phyloP scores from a whole-genome alignment of 192 early-diverging fungal genomes.

The Backusella tuberculispora region DNA sequence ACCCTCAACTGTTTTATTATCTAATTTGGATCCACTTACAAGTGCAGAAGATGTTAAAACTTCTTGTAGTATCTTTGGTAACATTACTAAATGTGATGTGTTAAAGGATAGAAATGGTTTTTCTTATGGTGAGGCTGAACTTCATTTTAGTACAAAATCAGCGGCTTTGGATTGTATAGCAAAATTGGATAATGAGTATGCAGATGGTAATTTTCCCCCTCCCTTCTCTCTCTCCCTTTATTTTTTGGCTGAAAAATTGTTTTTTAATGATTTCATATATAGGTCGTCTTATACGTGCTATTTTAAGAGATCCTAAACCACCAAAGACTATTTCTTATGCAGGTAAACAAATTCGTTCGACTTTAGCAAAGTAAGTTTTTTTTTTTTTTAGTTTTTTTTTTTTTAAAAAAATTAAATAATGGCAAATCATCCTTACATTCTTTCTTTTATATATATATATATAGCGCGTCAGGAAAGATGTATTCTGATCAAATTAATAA shows the following conservation, averaged over 20 bases:
- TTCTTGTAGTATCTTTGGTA: conserved; percentile 42
- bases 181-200: conserved; percentile 48
- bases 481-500: conserved; percentile 37
- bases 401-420: too few relatives aligned
- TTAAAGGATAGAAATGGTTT: conserved; percentile 38
- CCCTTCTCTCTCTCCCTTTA: not conserved
- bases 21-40: conserved; percentile 49
- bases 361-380: conserved; percentile 4
- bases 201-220: conserved; percentile 58
- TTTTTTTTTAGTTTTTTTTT: not conserved
- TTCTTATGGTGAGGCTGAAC: conserved; percentile 49
- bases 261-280: not conserved
- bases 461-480: conserved; percentile 21
- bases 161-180: conserved; percentile 47
- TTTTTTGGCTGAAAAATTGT: not conserved
- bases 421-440: not conserved
- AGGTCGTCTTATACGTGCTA: conserved; percentile 42
- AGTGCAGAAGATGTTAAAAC: conserved; percentile 52
- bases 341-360: conserved; percentile 22
- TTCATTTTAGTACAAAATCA: conserved; percentile 47
- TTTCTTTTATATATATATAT: not conserved
- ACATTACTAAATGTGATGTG: conserved; percentile 41
- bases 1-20: conserved; percentile 50
- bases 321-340: conserved; percentile 15
- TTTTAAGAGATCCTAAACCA: conserved; percentile 27